Conservation (phyloP, 2,329 filamentous ascomycete species). For the Colletotrichum truncatum region DNA sequence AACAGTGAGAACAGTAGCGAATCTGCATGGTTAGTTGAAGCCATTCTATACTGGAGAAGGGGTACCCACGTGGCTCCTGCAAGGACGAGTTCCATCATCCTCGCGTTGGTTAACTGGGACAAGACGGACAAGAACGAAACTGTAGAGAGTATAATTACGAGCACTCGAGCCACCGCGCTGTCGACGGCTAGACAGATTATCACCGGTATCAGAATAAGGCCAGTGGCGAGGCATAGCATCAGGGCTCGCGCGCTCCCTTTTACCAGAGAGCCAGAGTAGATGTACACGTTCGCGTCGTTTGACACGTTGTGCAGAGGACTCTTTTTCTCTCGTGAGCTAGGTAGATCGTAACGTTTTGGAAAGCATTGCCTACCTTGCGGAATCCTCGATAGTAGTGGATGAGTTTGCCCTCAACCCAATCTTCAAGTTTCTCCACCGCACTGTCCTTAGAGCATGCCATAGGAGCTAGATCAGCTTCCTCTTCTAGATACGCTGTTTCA, state of each 20-base stretch:
- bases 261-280: constrained; percentile 18
- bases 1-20: background rate
- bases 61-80: constrained; percentile 27
- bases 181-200: constrained; percentile 23
- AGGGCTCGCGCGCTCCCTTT: constrained; percentile 5
- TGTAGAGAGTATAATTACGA: constrained; percentile 18
- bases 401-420: constrained; percentile 6
- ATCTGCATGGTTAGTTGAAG: background rate
- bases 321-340: background rate
- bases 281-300: constrained; percentile 2
- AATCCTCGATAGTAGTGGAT: constrained; percentile 7
- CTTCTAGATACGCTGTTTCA: constrained; percentile 15
- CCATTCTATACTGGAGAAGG: background rate
- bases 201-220: constrained; percentile 21
- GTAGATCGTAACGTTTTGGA: background rate
- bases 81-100: constrained; percentile 24
- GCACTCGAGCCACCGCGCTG: constrained; percentile 7
- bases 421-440: constrained; percentile 8
- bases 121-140: constrained; percentile 4
- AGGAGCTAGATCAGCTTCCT: background rate
- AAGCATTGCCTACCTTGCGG: background rate
- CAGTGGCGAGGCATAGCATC: constrained; percentile 12
- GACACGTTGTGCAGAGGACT: background rate
- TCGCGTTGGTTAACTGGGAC: constrained; percentile 13
- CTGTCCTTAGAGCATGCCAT: constrained; percentile 3